phyloP scores from a whole-genome alignment of 306 rosid species.

The Fragaria nilgerrensis region DNA sequence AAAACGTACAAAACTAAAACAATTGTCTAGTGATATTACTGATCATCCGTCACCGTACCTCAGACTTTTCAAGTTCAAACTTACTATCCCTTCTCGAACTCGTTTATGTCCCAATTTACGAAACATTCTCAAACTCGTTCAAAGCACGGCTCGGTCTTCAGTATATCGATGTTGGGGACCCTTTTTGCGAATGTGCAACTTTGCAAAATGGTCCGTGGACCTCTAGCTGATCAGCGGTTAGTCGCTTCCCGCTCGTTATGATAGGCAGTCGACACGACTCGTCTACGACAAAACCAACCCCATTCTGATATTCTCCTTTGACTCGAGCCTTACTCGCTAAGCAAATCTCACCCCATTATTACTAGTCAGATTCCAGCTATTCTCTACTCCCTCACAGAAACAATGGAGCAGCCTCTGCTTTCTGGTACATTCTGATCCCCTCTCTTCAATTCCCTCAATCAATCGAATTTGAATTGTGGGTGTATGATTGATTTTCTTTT shows the following conservation, averaged over 20 bases:
- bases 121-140: too few species aligned
- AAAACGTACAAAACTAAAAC: too few species aligned
- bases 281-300: background rate
- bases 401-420: slow-evolving; percentile 73
- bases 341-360: slow-evolving; percentile 19
- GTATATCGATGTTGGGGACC: background rate
- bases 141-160: background rate
- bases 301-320: background rate
- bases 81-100: too few species aligned
- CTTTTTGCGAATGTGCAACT: background rate
- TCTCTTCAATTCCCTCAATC: background rate
- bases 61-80: too few species aligned
- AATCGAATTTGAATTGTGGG: slow-evolving; percentile 1
- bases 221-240: background rate
- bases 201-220: slow-evolving; percentile 9
- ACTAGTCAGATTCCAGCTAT: background rate
- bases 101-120: too few species aligned
- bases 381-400: slow-evolving; percentile 3
- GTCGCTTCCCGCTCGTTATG: slow-evolving; percentile 9
- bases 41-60: too few species aligned
- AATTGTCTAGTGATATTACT: too few species aligned
- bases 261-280: background rate
- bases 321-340: slow-evolving; percentile 25
- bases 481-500: slow-evolving; percentile 16
- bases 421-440: slow-evolving; percentile 42